These are phyloP conservation scores for Pilobolus umbonatus DNA, from an alignment of 192 early-diverging fungal genomes.

Conservation along the genomic window DNA sequence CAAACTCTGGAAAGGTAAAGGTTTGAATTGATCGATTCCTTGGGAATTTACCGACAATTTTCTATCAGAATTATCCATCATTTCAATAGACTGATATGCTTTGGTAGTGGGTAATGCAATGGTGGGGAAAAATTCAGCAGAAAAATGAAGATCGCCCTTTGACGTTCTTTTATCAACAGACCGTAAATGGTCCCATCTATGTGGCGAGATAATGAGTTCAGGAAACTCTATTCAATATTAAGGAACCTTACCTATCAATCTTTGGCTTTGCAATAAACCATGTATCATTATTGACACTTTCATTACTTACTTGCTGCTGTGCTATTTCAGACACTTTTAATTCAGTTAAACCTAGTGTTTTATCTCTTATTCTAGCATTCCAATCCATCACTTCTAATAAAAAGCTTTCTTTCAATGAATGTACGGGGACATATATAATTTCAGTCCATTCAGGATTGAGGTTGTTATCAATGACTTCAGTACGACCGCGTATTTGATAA, in stretches of 20 bases:
- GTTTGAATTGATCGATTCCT: background rate
- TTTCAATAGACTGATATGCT: background rate
- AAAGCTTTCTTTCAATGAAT: constrained; percentile 60
- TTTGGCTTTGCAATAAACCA: constrained; percentile 31
- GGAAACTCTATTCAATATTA: background rate
- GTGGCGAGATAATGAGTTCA: background rate
- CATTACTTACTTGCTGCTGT: constrained; percentile 15
- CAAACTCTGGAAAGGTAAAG: constrained; percentile 15
- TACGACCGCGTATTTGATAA: constrained; percentile 54
- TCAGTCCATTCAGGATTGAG: constrained; percentile 83
- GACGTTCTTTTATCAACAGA: constrained; percentile 22
- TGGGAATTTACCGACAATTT: background rate
- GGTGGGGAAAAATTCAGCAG: constrained; percentile 35
- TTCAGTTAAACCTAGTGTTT: constrained; percentile 58
- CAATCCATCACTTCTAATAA: constrained; percentile 70
- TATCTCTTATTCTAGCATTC: constrained; percentile 70
- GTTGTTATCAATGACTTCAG: constrained; percentile 64
- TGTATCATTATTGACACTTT: constrained; percentile 15
- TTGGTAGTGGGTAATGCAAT: constrained; percentile 13
- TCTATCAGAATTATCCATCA: constrained; percentile 10
- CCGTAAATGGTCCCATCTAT: constrained; percentile 34
- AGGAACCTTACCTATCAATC: constrained; percentile 22
- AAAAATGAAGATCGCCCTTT: constrained; percentile 37
- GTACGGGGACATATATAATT: constrained; percentile 70
- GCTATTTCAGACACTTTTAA: constrained; percentile 19